phyloP scores from a whole-genome alignment of 176 grass and related monocot species.

The Oryza nivara region DNA sequence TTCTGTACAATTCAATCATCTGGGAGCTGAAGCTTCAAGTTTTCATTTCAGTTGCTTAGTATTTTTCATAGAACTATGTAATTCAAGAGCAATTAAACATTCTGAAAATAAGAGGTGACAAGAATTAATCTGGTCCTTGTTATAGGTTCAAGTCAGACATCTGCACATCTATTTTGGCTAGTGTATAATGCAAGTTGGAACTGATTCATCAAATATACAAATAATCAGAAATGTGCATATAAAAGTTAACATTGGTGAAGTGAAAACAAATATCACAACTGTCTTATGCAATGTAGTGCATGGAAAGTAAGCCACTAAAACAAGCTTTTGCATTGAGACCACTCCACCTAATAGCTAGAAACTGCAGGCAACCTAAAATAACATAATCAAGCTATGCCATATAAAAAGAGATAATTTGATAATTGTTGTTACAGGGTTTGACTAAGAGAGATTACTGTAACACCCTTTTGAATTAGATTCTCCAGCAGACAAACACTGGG shows the following conservation, averaged over 20 bases:
- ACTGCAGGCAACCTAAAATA: background rate
- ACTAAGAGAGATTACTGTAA: background rate
- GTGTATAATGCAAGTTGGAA: background rate
- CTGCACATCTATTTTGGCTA: background rate
- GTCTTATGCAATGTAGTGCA: background rate
- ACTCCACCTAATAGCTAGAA: background rate
- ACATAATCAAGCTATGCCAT: background rate
- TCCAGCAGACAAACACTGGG: background rate
- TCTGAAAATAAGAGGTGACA: background rate
- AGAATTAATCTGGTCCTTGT: background rate
- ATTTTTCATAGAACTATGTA: background rate
- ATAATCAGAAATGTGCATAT: background rate
- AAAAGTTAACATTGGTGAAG: background rate
- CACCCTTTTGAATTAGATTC: background rate
- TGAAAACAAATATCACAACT: background rate
- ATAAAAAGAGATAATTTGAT: background rate
- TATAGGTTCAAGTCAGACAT: background rate
- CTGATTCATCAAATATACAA: background rate
- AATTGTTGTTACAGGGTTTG: background rate
- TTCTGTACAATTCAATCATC: background rate
- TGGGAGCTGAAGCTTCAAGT: background rate
- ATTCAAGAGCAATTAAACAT: background rate
- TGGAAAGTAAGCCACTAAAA: background rate
- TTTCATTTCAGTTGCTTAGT: background rate
- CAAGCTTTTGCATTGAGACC: background rate